Conservation (phyloP, 1,139 yeast genomes). For the Pneumocystis sp. region DNA sequence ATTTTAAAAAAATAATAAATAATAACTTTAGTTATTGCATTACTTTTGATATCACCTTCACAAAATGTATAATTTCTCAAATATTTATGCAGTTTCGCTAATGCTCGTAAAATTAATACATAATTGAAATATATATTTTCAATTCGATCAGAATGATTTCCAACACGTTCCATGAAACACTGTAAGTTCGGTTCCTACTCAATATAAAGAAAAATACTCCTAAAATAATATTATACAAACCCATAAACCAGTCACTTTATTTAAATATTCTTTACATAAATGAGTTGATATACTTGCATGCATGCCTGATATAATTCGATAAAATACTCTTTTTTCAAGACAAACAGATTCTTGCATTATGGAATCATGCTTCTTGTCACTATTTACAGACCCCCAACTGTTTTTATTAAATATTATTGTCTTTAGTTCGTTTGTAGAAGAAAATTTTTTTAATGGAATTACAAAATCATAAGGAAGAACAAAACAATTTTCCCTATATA, state of each 20-base stretch:
- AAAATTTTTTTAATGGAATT: neutral
- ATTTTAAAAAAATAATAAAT: neutral
- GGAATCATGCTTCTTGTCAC: slow-evolving; percentile 22
- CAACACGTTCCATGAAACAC: slow-evolving; percentile 79
- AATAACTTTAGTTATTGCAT: slow-evolving; percentile 5
- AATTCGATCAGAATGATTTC: slow-evolving; percentile 73
- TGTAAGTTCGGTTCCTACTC: slow-evolving; percentile 51
- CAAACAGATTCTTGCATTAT: slow-evolving; percentile 40
- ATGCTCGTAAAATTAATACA: slow-evolving; percentile 69
- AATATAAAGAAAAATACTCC: neutral
- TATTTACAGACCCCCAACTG: slow-evolving; percentile 16
- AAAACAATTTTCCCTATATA: slow-evolving; percentile 84
- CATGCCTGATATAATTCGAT: slow-evolving; percentile 77
- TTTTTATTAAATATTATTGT: neutral
- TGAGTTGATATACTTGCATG: slow-evolving; percentile 95
- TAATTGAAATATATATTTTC: slow-evolving; percentile 85
- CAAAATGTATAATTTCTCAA: slow-evolving; percentile 37
- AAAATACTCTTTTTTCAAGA: slow-evolving; percentile 73
- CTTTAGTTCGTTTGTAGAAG: neutral
- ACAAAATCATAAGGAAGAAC: slow-evolving; percentile 14
- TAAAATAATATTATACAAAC: neutral
- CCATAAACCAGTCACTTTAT: slow-evolving; percentile 62
- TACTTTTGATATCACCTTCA: slow-evolving; percentile 25
- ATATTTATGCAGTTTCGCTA: slow-evolving; percentile 45
- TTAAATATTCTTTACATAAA: slow-evolving; percentile 68